Conservation (phyloP, 257 asterid species). For the Lycium ferocissimum region DNA sequence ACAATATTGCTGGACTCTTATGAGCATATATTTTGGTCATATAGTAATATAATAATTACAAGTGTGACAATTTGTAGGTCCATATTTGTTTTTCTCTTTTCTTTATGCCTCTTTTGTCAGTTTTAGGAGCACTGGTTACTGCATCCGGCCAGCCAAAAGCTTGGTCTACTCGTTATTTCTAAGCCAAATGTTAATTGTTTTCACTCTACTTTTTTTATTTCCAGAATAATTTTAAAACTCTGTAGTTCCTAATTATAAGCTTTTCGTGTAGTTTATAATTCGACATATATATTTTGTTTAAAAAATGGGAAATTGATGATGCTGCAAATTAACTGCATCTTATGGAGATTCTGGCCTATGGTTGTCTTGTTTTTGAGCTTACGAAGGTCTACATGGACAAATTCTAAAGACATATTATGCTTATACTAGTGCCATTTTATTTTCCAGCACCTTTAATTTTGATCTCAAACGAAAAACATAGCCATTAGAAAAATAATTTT, state of each 20-base stretch:
- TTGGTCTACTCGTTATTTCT: neutral
- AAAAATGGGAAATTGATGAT: neutral
- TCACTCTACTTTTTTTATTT: neutral
- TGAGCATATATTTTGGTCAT: too few relatives aligned
- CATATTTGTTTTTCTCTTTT: neutral
- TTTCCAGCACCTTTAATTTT: neutral
- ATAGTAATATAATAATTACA: too few relatives aligned
- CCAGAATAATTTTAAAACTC: neutral
- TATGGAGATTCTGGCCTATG: neutral
- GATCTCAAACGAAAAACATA: neutral
- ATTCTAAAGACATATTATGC: neutral
- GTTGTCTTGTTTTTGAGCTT: conserved; percentile 4
- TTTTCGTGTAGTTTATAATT: neutral
- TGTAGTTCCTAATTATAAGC: neutral
- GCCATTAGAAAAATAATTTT: neutral
- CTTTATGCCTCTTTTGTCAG: neutral
- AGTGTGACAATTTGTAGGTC: neutral
- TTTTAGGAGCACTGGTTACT: neutral
- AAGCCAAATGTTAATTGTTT: neutral
- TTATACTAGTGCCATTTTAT: neutral
- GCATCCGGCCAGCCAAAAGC: neutral
- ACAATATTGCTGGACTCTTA: too few relatives aligned
- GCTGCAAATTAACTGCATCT: neutral
- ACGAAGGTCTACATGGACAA: neutral
- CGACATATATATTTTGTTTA: neutral